Evolutionary conservation across 2,329 filamentous ascomycete species (phyloP).

Genomic region (Eutypella sp.): DNA sequence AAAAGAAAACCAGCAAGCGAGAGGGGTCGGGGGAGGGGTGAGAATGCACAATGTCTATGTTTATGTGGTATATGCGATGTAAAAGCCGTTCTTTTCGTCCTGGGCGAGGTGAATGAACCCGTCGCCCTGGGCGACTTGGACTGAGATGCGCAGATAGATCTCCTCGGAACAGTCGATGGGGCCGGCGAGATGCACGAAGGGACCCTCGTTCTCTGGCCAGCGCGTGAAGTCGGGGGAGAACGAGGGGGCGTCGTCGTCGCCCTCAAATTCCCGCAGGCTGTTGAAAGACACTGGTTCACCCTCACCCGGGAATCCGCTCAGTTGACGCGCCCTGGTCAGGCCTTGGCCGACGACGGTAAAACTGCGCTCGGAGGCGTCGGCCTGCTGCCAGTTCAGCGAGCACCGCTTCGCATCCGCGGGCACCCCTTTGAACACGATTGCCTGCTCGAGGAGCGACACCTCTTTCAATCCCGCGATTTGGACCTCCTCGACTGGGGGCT

Average conservation of each 20-base stretch:
- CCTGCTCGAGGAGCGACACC: conserved; percentile 24
- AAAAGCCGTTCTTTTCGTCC: conserved; percentile 25
- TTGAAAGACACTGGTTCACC: conserved; percentile 15
- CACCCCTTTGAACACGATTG: conserved; percentile 27
- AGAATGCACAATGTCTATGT: too few relatives aligned
- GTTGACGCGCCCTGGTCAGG: conserved; percentile 14
- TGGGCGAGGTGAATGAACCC: conserved; percentile 26
- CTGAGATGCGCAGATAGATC: conserved; percentile 22
- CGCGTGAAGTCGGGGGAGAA: conserved; percentile 23
- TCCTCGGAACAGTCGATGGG: conserved; percentile 20
- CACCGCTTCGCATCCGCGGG: conserved; percentile 23
- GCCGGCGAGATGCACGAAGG: conserved; percentile 15
- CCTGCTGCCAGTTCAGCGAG: conserved; percentile 27
- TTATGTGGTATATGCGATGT: conserved; percentile 12
- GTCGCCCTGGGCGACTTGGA: conserved; percentile 14
- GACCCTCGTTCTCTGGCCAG: conserved; percentile 19
- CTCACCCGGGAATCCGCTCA: conserved; percentile 19
- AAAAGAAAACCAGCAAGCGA: not conserved
- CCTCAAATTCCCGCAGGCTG: conserved; percentile 18
- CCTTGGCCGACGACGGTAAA: conserved; percentile 31
- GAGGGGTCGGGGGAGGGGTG: too few relatives aligned
- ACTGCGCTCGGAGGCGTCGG: conserved; percentile 30
- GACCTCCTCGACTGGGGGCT: conserved; percentile 8
- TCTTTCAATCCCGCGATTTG: conserved; percentile 6
- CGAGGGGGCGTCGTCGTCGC: conserved; percentile 8